Conservation (phyloP, 2,329 filamentous ascomycete genomes). For the Penicillium psychrosexuale region DNA sequence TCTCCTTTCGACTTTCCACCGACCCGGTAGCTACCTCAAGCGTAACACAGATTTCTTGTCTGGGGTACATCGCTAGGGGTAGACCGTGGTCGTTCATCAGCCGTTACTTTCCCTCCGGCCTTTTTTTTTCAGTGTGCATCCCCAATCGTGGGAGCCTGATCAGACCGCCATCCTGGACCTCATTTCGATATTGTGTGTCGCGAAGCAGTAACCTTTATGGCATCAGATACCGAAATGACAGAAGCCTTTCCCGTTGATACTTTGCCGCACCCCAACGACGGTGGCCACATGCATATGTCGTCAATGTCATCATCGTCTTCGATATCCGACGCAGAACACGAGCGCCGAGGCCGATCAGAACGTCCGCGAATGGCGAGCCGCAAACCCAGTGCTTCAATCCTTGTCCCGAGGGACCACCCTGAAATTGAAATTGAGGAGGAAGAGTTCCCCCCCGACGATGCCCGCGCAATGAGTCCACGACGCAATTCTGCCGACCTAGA, state of each 20-base stretch:
- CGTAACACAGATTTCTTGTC: slow-evolving; percentile 38
- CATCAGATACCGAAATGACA: slow-evolving; percentile 36
- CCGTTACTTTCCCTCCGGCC: background rate
- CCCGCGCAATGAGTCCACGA: slow-evolving; percentile 89
- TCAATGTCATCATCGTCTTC: slow-evolving; percentile 48
- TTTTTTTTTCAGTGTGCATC: background rate
- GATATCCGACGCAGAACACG: slow-evolving; percentile 47
- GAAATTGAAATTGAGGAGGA: slow-evolving; percentile 70
- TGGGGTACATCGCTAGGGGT: slow-evolving; percentile 40
- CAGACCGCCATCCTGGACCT: slow-evolving; percentile 24
- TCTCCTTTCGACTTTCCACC: slow-evolving; percentile 7
- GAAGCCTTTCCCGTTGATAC: slow-evolving; percentile 39
- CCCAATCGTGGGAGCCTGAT: background rate
- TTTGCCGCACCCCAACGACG: slow-evolving; percentile 40
- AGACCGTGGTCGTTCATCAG: slow-evolving; percentile 28
- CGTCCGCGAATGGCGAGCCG: slow-evolving; percentile 69
- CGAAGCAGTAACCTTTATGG: slow-evolving; percentile 31
- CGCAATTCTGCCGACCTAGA: slow-evolving; percentile 89
- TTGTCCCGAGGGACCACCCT: slow-evolving; percentile 72
- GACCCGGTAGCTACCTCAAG: slow-evolving; percentile 37
- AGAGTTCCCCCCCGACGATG: slow-evolving; percentile 80
- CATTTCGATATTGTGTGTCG: slow-evolving; percentile 16
- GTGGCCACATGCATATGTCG: slow-evolving; percentile 40
- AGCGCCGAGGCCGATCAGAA: slow-evolving; percentile 45
- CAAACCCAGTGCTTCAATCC: slow-evolving; percentile 78